These are phyloP conservation scores for Microbotryum intermedium DNA, from an alignment of 1,284 basidiomycete species.

Conservation along the genomic window DNA sequence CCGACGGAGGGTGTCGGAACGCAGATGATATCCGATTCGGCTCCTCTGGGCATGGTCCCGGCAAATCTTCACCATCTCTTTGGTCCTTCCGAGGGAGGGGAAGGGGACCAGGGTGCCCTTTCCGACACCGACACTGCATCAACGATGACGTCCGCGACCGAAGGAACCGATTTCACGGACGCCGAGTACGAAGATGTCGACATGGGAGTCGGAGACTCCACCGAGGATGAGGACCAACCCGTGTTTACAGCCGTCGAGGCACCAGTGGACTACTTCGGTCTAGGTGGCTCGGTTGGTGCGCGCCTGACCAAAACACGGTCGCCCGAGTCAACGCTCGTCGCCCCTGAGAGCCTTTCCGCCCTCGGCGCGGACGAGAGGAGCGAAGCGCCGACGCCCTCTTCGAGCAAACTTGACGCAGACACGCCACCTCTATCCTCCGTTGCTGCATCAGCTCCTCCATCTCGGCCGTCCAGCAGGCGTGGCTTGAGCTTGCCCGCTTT, in stretches of 20 bases:
- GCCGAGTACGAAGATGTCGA: conserved; percentile 48
- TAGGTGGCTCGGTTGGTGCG: conserved; percentile 11
- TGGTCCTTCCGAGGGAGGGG: too few species aligned
- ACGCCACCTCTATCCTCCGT: not conserved
- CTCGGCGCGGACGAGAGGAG: conserved; percentile 5
- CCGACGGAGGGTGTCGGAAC: conserved; percentile 88
- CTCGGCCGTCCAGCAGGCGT: not conserved
- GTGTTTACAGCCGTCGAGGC: conserved; percentile 4
- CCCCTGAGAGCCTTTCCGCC: too few species aligned
- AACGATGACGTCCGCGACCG: not conserved
- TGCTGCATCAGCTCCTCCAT: not conserved
- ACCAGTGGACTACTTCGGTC: conserved; percentile 5
- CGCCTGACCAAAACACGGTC: conserved; percentile 17
- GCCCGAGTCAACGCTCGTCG: conserved; percentile 11
- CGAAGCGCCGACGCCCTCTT: not conserved
- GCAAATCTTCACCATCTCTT: not conserved
- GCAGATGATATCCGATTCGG: conserved; percentile 5
- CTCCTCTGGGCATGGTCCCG: conserved; percentile 4
- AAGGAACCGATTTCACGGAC: conserved; percentile 44
- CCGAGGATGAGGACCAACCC: conserved; percentile 35
- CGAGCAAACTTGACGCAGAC: not conserved
- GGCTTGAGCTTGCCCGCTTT: conserved; percentile 22
- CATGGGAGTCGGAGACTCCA: conserved; percentile 38
- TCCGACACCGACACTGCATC: not conserved
- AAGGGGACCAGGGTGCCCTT: too few species aligned